Percentiles rank a stretch among this genome's conserved stretches.
These are phyloP conservation scores for Xylariaceae sp. DNA, from an alignment of 2,329 filamentous ascomycete species.

Conservation along the genomic window DNA sequence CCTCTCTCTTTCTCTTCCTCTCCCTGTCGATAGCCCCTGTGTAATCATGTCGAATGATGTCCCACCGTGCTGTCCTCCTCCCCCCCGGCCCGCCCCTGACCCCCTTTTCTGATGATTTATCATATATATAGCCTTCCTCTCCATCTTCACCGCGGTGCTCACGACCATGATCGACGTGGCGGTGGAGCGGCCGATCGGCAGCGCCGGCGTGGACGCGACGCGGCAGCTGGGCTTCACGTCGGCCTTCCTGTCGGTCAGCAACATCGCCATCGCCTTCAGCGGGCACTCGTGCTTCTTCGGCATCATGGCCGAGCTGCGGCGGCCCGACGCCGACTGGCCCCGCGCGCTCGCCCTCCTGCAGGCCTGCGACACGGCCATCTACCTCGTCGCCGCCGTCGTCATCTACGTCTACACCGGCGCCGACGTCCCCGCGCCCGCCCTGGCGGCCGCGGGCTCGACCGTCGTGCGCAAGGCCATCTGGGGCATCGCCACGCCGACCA, in stretches of 20 bases:
- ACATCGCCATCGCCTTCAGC: constrained; percentile 61
- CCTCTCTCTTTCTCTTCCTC: too few species aligned
- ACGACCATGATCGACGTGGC: constrained; percentile 58
- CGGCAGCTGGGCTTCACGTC: constrained; percentile 37
- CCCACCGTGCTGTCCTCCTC: too few species aligned
- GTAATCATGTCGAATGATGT: too few species aligned
- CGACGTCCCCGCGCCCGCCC: constrained; percentile 55
- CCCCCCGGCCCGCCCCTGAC: too few species aligned
- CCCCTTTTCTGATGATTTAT: too few species aligned
- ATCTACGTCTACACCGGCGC: constrained; percentile 61
- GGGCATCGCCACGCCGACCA: constrained; percentile 61
- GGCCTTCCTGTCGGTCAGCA: constrained; percentile 51
- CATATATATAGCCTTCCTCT: constrained; percentile 40
- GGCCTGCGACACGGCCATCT: constrained; percentile 50
- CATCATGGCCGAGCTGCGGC: constrained; percentile 56
- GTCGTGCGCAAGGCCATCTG: constrained; percentile 57
- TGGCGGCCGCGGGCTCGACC: constrained; percentile 48
- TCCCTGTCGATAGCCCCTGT: too few species aligned
- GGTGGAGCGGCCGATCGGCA: constrained; percentile 32
- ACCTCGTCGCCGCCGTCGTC: constrained; percentile 56
- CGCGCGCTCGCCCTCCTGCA: constrained; percentile 45
- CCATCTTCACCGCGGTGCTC: constrained; percentile 54
- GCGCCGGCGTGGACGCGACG: constrained; percentile 24
- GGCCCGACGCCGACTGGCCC: constrained; percentile 51
- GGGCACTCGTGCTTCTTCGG: constrained; percentile 63